phyloP scores from a whole-genome alignment of 1,139 yeast genomes.

The Lodderomyces metapsilosis region DNA sequence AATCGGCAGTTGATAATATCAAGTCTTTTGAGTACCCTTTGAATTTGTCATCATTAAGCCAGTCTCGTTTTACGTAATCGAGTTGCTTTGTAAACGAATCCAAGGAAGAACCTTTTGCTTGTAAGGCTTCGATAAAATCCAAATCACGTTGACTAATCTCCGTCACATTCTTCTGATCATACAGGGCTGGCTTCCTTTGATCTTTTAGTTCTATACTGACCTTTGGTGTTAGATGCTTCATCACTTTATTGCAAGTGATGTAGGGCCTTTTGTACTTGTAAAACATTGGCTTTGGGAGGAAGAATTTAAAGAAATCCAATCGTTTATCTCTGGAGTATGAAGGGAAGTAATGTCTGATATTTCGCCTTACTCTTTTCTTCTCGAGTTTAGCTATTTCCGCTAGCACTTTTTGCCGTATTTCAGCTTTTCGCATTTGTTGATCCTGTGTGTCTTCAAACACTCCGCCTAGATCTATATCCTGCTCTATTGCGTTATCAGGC shows the following conservation, averaged over 20 bases:
- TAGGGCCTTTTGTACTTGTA: conserved; percentile 54
- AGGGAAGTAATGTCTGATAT: conserved; percentile 58
- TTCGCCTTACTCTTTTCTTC: conserved; percentile 30
- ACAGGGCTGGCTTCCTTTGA: conserved; percentile 30
- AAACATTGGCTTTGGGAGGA: conserved; percentile 60
- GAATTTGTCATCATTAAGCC: conserved; percentile 38
- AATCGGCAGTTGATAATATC: conserved; percentile 73
- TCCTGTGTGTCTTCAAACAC: conserved; percentile 29
- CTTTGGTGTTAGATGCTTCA: conserved; percentile 63
- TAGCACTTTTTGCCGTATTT: conserved; percentile 26
- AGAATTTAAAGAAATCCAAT: conserved; percentile 64
- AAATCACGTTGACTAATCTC: conserved; percentile 28
- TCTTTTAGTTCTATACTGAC: conserved; percentile 51
- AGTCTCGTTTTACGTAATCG: conserved; percentile 38
- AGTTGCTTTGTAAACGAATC: conserved; percentile 22
- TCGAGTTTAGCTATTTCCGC: conserved; percentile 34
- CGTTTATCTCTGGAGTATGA: conserved; percentile 55
- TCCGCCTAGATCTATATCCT: conserved; percentile 30
- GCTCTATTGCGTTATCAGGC: conserved; percentile 5
- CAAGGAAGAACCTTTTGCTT: conserved; percentile 18
- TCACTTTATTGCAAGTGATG: conserved; percentile 31
- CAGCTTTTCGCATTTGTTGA: conserved; percentile 19
- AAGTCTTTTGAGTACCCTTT: conserved; percentile 54
- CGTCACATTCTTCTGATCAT: conserved; percentile 10
- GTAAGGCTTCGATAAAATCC: conserved; percentile 29